These are phyloP conservation scores for Paraphoma sp. DNA, from an alignment of 2,329 filamentous ascomycete species.

Conservation along the genomic window DNA sequence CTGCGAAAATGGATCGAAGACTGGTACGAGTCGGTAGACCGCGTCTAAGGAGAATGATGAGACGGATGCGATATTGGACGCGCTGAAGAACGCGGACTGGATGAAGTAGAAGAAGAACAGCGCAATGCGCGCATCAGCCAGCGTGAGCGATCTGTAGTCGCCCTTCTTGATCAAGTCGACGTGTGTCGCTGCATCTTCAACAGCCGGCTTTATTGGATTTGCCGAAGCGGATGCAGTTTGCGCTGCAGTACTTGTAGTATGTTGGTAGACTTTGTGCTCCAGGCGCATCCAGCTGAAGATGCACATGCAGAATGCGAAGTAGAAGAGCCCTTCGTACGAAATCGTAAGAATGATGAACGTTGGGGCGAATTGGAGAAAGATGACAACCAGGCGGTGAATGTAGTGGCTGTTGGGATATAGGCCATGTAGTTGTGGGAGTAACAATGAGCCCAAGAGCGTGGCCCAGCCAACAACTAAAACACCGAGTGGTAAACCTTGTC, in stretches of 20 bases:
- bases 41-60: slow-evolving; percentile 94
- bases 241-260: slow-evolving; percentile 24
- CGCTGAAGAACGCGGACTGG: slow-evolving; percentile 96
- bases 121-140: slow-evolving; percentile 86
- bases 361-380: slow-evolving; percentile 92
- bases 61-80: slow-evolving; percentile 92
- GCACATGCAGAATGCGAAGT: slow-evolving; percentile 83
- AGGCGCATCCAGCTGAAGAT: slow-evolving; percentile 90
- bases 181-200: slow-evolving; percentile 42
- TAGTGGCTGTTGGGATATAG: slow-evolving; percentile 85
- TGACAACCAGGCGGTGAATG: slow-evolving; percentile 83
- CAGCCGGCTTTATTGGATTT: slow-evolving; percentile 48
- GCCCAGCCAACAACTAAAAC: slow-evolving; percentile 88
- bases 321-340: slow-evolving; percentile 96
- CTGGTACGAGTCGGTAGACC: slow-evolving; percentile 82
- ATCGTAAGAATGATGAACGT: slow-evolving; percentile 96
- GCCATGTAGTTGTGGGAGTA: slow-evolving; percentile 81
- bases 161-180: slow-evolving; percentile 38
- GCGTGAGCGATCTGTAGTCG: slow-evolving; percentile 70
- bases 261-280: slow-evolving; percentile 75
- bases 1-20: slow-evolving; percentile 95
- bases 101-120: slow-evolving; percentile 95
- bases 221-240: slow-evolving; percentile 13
- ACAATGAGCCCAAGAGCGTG: slow-evolving; percentile 75
- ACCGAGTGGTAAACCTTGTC: slow-evolving; percentile 81